Evolutionary conservation across 805 yeast genomes (phyloP).

Genomic region (Jamesozyma hellenica): DNA sequence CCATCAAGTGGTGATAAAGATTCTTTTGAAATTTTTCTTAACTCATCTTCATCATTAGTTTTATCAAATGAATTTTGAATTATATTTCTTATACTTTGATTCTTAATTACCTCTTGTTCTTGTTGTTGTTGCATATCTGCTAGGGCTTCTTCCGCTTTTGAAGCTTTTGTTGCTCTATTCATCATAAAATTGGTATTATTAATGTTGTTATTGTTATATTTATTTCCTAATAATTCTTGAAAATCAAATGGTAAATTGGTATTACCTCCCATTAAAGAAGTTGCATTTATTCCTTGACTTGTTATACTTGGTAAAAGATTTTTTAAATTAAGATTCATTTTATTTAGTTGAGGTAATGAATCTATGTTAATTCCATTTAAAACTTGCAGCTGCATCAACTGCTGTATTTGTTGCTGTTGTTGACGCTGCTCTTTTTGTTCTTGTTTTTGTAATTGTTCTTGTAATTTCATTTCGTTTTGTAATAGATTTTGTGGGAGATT

Average conservation of each 20-base stretch:
- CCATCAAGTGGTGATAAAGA: slow-evolving; percentile 1
- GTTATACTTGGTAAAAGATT: slow-evolving; percentile 5
- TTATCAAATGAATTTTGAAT: not conserved
- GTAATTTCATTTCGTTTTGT: not conserved
- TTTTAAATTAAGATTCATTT: slow-evolving; percentile 8
- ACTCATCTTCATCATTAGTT: not conserved
- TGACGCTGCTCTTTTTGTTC: slow-evolving; percentile 1
- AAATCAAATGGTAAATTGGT: slow-evolving; percentile 26
- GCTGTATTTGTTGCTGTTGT: not conserved
- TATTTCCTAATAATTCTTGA: slow-evolving; percentile 22
- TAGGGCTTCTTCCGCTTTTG: slow-evolving; percentile 23
- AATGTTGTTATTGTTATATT: slow-evolving; percentile 11
- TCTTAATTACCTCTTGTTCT: slow-evolving; percentile 13
- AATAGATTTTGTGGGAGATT: not conserved
- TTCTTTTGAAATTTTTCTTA: not conserved
- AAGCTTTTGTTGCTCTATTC: slow-evolving; percentile 18
- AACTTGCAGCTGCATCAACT: not conserved
- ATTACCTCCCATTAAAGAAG: slow-evolving; percentile 11
- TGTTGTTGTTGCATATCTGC: slow-evolving; percentile 27
- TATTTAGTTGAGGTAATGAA: slow-evolving; percentile 10
- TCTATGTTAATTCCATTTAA: slow-evolving; percentile 3
- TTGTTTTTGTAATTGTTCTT: not conserved
- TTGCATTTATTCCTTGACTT: slow-evolving; percentile 4
- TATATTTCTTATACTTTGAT: slow-evolving; percentile 3
- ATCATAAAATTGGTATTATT: slow-evolving; percentile 12